Base-by-base conservation (phyloP, 305 asterid species). In the Solanum chacoense region DNA sequence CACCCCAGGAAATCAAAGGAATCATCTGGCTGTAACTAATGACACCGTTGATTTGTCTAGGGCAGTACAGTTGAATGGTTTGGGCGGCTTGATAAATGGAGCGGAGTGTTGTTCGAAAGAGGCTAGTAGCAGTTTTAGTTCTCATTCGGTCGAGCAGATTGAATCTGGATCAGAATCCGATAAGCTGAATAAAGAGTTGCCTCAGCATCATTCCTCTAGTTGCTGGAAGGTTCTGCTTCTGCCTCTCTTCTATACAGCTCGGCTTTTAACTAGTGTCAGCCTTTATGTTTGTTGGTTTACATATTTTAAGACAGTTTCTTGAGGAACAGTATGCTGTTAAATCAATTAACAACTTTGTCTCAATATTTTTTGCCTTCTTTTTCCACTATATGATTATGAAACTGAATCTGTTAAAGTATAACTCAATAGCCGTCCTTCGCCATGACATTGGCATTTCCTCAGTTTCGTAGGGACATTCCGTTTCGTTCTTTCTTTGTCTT, bases 121-220 rank as follows among this genome's bases (percentile, higher is more conserved):
- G 88, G 87, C 89, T 65, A 92, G 92, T 63, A 90, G 94, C 91
- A 93, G 95, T 85, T 71, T 88, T 90, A 92, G 91, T 88, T 93
- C 98, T 40, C 95, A 92, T 86, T 94, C 94, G 4, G 91, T 91
- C 1, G 99, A 94, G 85, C 95, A 91, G 90, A 75, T 89, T 10
- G 95, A 93, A 45, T 75, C 89, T 24, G 93, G 89, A 29, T 92
- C 92, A 10, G 94, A 94, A 14, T 92, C 92, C 2, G 94, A 74
- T 76, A 80, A 87, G 42, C 84, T 74, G 76, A 85, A 90, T 0
- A 90, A 92, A 72, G 93, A 88, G n/a, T 87, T 89, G 59, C 88
- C 90, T 73, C 91, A 89, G 67, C 88, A 89, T 1, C 91, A 77
- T 40, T 88, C 91, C 36, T 91, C 92, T 20, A 91, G 88, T 89